Evolutionary conservation across 1,284 basidiomycete genomes (phyloP).

Genomic region (Jaminaea rosea): DNA sequence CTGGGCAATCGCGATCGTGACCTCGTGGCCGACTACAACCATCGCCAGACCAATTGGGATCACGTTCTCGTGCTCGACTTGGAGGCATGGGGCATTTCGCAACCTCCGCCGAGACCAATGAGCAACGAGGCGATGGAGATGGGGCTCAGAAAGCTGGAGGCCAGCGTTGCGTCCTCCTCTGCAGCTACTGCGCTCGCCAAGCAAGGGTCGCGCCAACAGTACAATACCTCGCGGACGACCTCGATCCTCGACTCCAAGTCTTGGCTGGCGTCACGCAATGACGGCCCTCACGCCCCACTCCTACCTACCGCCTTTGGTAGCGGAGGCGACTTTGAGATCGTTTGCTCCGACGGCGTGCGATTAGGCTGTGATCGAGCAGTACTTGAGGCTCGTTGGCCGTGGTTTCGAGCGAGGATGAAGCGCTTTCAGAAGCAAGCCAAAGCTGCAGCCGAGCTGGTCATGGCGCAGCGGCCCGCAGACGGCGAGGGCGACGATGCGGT

Average conservation of each 20-base stretch:
- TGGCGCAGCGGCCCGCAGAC: background rate
- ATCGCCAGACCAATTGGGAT: conserved; percentile 41
- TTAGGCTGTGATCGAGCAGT: conserved; percentile 71
- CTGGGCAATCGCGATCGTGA: conserved; percentile 37
- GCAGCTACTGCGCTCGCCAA: background rate
- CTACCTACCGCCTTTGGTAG: conserved; percentile 14
- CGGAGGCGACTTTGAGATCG: conserved; percentile 68
- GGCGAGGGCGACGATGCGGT: background rate
- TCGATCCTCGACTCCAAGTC: background rate
- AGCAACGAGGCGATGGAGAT: conserved; percentile 23
- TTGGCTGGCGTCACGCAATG: background rate
- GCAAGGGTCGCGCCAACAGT: background rate
- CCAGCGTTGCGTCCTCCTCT: conserved; percentile 1
- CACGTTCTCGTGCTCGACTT: conserved; percentile 37
- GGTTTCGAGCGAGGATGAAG: conserved; percentile 66
- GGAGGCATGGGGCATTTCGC: conserved; percentile 39
- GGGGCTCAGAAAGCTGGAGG: conserved; percentile 29
- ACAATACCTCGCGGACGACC: too few species aligned
- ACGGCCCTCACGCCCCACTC: background rate
- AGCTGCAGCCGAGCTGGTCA: conserved; percentile 8
- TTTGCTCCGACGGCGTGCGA: conserved; percentile 78
- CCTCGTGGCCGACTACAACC: conserved; percentile 42
- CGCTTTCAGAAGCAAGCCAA: background rate
- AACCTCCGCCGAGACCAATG: conserved; percentile 22
- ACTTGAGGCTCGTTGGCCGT: conserved; percentile 79